These are phyloP conservation scores for Melaleuca alternifolia DNA, from an alignment of 345 rosid genomes.

Conservation along the genomic window DNA sequence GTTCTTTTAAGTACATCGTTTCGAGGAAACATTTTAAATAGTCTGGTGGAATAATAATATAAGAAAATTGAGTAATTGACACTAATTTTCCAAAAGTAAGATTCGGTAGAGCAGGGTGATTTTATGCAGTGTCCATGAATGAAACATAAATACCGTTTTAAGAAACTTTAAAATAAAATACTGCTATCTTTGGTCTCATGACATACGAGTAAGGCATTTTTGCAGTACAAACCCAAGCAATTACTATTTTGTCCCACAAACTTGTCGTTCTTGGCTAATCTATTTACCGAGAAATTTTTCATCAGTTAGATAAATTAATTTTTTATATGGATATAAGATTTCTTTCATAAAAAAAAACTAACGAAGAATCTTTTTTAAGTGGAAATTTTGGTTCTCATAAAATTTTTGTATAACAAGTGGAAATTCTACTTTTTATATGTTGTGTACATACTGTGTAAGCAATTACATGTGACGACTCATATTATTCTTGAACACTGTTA, in stretches of 20 bases:
- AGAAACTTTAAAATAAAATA: not conserved
- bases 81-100: not conserved
- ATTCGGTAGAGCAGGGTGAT: not conserved
- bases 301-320: not conserved
- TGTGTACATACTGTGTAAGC: not conserved
- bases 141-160: not conserved
- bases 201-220: fast-evolving
- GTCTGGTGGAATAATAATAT: not conserved
- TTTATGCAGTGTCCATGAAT: fast-evolving
- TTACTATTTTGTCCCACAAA: no score
- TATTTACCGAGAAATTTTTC: not conserved
- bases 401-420: not conserved
- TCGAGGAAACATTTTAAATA: not conserved
- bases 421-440: not conserved
- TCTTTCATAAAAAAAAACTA: no score
- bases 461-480: fast-evolving
- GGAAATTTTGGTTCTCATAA: not conserved
- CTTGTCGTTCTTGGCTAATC: fast-evolving
- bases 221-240: not conserved
- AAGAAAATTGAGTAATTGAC: fast-evolving
- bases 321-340: not conserved
- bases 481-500: not conserved
- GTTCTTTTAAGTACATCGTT: not conserved
- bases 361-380: no score
- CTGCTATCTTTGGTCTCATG: not conserved